Evolutionary conservation across 257 asterid genomes (phyloP).

Genomic region (Rhazya stricta): DNA sequence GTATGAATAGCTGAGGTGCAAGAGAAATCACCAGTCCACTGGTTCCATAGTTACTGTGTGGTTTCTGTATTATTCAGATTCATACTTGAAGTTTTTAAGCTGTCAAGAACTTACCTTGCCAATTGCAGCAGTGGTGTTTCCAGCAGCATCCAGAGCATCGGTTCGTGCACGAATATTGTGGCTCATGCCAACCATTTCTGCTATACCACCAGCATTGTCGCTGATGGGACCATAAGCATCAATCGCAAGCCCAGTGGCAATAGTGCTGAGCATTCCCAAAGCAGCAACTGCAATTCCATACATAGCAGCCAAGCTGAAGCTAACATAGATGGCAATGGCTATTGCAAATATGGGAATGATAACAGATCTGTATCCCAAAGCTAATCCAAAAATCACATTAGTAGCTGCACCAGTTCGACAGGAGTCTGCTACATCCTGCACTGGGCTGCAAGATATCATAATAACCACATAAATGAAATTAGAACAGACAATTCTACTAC

Average conservation of each 20-base stretch:
- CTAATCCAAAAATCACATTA: constrained; percentile 15
- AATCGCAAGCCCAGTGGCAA: constrained; percentile 11
- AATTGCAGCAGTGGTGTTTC: constrained; percentile 16
- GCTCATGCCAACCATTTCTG: constrained; percentile 14
- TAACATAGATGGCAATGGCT: constrained; percentile 4
- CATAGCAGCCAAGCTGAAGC: constrained; percentile 14
- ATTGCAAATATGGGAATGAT: constrained; percentile 15
- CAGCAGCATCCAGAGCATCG: constrained; percentile 17
- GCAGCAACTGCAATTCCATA: constrained; percentile 17
- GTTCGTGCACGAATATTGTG: constrained; percentile 11
- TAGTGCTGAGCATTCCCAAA: constrained; percentile 14
- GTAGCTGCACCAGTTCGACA: constrained; percentile 14
- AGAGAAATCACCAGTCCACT: background rate
- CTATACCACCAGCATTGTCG: constrained; percentile 15
- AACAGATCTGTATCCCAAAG: constrained; percentile 15
- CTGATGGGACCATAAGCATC: constrained; percentile 18
- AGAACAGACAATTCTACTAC: background rate
- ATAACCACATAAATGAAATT: background rate
- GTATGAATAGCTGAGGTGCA: background rate
- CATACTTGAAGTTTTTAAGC: background rate
- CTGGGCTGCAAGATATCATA: constrained; percentile 10
- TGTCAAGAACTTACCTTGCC: constrained; percentile 4
- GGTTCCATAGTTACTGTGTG: background rate
- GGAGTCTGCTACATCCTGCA: constrained; percentile 15
- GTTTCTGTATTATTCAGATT: background rate